Evolutionary conservation across 768 basidiomycete genomes (phyloP).

Genomic region (Exidia glandulosa): DNA sequence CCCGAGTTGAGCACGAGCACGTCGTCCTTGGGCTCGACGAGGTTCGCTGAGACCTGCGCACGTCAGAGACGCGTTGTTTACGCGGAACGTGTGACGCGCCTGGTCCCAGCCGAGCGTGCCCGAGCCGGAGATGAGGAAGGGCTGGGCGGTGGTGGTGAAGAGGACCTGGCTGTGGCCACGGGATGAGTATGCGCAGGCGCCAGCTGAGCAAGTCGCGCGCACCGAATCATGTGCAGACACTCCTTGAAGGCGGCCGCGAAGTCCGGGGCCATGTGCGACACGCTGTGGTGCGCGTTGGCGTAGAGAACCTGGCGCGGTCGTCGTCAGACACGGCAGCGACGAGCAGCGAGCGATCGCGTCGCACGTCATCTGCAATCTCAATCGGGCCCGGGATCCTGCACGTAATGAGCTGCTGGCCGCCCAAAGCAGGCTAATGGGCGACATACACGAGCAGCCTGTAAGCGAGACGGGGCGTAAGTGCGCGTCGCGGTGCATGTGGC

Average conservation of each 20-base stretch:
- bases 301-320: conserved; percentile 54
- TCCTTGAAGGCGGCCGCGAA: conserved; percentile 86
- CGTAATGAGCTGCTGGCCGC: neutral
- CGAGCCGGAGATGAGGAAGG: conserved; percentile 87
- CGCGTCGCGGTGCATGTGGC: neutral
- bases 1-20: conserved; percentile 81
- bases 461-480: neutral
- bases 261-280: conserved; percentile 82
- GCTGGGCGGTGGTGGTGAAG: conserved; percentile 68
- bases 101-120: conserved; percentile 98
- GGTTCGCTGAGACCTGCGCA: conserved; percentile 71
- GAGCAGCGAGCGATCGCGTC: conserved; percentile 5
- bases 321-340: neutral
- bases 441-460: conserved; percentile 15
- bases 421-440: neutral
- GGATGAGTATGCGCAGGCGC: conserved; percentile 1
- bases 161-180: conserved; percentile 49
- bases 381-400: conserved; percentile 42
- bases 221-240: conserved; percentile 76
- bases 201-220: conserved; percentile 10
- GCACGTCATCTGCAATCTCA: conserved; percentile 49
- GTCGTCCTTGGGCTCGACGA: conserved; percentile 71
- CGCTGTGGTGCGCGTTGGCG: conserved; percentile 86
- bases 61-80: neutral
- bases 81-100: conserved; percentile 28